phyloP scores from a whole-genome alignment of 805 yeast genomes.

The Starmerella sirachaensis region DNA sequence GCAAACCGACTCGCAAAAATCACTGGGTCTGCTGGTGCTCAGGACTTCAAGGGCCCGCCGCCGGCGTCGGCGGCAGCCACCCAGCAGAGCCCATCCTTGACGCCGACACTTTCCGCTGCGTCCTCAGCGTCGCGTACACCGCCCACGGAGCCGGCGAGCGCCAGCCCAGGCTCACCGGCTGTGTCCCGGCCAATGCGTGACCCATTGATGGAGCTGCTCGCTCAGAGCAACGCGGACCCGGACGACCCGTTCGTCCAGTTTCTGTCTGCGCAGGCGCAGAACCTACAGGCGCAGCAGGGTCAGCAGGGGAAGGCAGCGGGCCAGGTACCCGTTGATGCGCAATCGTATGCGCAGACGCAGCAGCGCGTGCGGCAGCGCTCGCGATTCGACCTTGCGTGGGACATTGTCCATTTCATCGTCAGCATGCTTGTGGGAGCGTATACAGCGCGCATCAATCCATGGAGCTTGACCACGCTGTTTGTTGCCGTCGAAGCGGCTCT shows the following conservation, averaged over 20 bases:
- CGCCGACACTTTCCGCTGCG: not conserved
- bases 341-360: not conserved
- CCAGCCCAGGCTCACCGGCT: too few relatives aligned
- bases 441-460: slow-evolving; percentile 19
- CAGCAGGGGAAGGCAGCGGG: slow-evolving; percentile 2
- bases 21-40: slow-evolving; percentile 23
- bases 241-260: not conserved
- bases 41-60: slow-evolving; percentile 18
- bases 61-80: not conserved
- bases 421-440: slow-evolving; percentile 21
- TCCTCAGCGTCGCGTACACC: too few relatives aligned
- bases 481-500: slow-evolving; percentile 21
- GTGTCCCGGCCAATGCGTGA: too few relatives aligned
- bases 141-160: too few relatives aligned
- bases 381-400: slow-evolving; percentile 8
- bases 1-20: slow-evolving; percentile 26
- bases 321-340: not conserved
- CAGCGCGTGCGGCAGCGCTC: slow-evolving; percentile 2
- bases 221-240: not conserved
- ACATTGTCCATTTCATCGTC: slow-evolving; percentile 18
- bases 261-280: not conserved
- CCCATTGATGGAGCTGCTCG: slow-evolving; percentile 7
- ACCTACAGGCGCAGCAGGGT: slow-evolving; percentile 1
- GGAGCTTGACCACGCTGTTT: slow-evolving; percentile 19
- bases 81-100: not conserved